Evolutionary conservation across 768 basidiomycete species (phyloP).

Genomic region (Naganishia kalamii): DNA sequence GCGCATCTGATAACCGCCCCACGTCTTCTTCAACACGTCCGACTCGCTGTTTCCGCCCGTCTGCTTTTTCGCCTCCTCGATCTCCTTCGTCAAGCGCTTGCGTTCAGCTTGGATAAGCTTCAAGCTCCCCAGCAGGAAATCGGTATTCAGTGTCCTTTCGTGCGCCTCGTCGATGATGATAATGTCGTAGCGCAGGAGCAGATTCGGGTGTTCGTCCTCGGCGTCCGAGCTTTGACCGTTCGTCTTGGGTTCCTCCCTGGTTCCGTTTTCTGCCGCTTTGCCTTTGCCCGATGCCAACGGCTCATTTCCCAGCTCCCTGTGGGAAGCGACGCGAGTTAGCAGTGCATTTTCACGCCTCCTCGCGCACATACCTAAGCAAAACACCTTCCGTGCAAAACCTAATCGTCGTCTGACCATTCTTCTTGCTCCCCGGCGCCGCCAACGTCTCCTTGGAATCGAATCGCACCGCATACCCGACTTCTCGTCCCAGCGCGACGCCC

Average conservation of each 20-base stretch:
- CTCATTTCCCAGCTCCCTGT: slow-evolving; percentile 34
- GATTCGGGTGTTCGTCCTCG: slow-evolving; percentile 27
- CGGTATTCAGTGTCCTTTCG: slow-evolving; percentile 88
- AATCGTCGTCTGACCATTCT: slow-evolving; percentile 30
- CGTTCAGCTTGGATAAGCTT: slow-evolving; percentile 70
- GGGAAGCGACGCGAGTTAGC: not conserved
- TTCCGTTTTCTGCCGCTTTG: not conserved
- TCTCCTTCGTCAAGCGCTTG: slow-evolving; percentile 48
- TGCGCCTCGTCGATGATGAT: slow-evolving; percentile 95
- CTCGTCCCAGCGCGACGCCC: slow-evolving; percentile 35
- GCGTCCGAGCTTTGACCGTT: not conserved
- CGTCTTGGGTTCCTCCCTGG: not conserved
- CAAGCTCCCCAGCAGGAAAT: slow-evolving; percentile 81
- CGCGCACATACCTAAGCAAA: slow-evolving; percentile 34
- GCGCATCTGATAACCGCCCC: slow-evolving; percentile 46
- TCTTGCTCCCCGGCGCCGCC: slow-evolving; percentile 1
- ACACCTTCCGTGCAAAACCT: slow-evolving; percentile 45
- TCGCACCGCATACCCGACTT: slow-evolving; percentile 45
- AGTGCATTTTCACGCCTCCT: not conserved
- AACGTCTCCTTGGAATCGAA: slow-evolving; percentile 37
- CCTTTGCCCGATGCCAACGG: not conserved
- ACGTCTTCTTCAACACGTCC: slow-evolving; percentile 48
- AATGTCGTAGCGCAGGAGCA: slow-evolving; percentile 74
- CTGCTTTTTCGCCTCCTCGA: slow-evolving; percentile 44
- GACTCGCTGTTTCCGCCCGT: slow-evolving; percentile 48